Conservation (phyloP, 2,329 filamentous ascomycete genomes). For the Chaetomium olivaceum region DNA sequence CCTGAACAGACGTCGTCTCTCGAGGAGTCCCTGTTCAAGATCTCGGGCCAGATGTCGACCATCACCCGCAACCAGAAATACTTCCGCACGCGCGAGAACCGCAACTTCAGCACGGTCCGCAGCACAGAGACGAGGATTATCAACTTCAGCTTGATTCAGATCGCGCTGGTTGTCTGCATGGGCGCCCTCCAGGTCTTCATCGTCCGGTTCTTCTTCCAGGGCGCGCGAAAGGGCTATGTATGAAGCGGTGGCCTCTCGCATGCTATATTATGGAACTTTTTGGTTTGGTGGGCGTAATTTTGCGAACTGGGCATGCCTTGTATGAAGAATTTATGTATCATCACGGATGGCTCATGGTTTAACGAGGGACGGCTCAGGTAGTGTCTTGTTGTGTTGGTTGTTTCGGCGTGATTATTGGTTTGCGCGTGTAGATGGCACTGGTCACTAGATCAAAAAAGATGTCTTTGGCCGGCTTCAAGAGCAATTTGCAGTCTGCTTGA, state of each 20-base stretch:
- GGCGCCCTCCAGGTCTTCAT: conserved; percentile 95
- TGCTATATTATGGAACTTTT: conserved; percentile 6
- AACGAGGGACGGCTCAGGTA: conserved; percentile 18
- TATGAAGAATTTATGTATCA: conserved; percentile 26
- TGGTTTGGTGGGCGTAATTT: conserved; percentile 29
- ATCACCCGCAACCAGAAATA: conserved; percentile 98
- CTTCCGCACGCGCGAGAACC: conserved; percentile 97
- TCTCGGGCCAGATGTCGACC: conserved; percentile 88
- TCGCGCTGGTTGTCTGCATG: conserved; percentile 89
- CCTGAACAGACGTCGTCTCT: conserved; percentile 86
- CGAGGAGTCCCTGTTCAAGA: conserved; percentile 93
- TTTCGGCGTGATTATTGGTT: conserved; percentile 3
- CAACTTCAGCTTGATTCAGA: conserved; percentile 95
- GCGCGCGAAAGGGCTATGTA: conserved; percentile 69
- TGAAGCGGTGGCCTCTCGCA: conserved; percentile 41
- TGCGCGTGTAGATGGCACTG: background rate
- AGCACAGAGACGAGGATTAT: conserved; percentile 95
- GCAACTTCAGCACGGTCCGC: conserved; percentile 96
- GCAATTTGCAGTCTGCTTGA: background rate
- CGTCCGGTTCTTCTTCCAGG: conserved; percentile 96
- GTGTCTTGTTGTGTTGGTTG: background rate
- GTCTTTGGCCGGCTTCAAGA: background rate
- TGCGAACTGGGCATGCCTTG: conserved; percentile 29
- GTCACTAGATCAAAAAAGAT: background rate
- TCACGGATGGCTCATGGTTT: conserved; percentile 29